These are phyloP conservation scores for Neofusicoccum kwambonambiense DNA, from an alignment of 2,329 filamentous ascomycete species.

Conservation along the genomic window DNA sequence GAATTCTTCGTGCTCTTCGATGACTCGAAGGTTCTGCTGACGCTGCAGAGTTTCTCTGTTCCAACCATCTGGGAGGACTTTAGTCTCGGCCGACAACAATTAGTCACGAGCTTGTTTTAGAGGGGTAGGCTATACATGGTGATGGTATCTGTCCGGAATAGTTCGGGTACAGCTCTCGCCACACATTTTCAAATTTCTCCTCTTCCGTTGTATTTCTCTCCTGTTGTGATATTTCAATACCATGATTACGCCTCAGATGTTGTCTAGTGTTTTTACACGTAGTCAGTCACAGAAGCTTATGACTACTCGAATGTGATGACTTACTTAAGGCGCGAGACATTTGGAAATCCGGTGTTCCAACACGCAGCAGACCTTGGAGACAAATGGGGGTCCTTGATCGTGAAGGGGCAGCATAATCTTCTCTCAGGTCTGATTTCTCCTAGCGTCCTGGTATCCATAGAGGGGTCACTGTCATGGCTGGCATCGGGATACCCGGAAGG, in stretches of 20 bases:
- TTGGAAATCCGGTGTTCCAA: not conserved
- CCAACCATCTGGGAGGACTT: not conserved
- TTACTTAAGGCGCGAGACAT: not conserved
- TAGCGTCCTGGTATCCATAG: too few species aligned
- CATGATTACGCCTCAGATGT: not conserved
- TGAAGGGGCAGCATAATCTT: not conserved
- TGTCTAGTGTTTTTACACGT: not conserved
- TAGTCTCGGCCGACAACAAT: too few species aligned
- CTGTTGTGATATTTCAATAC: not conserved
- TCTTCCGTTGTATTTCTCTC: not conserved
- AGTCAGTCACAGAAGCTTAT: too few species aligned
- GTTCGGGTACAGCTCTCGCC: not conserved
- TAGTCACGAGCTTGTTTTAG: accelerated
- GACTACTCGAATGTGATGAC: not conserved
- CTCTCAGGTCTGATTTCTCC: too few species aligned
- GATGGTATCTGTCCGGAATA: not conserved
- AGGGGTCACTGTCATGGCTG: not conserved
- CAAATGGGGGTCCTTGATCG: not conserved
- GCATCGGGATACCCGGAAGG: not conserved
- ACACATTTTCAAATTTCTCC: not conserved
- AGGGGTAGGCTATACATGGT: not conserved
- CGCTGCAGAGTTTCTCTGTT: not conserved
- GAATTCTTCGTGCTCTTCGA: not conserved
- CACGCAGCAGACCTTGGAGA: not conserved
- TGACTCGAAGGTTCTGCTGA: not conserved